phyloP scores from a whole-genome alignment of 2,329 filamentous ascomycete genomes.

The Aspergillus calidoustus region DNA sequence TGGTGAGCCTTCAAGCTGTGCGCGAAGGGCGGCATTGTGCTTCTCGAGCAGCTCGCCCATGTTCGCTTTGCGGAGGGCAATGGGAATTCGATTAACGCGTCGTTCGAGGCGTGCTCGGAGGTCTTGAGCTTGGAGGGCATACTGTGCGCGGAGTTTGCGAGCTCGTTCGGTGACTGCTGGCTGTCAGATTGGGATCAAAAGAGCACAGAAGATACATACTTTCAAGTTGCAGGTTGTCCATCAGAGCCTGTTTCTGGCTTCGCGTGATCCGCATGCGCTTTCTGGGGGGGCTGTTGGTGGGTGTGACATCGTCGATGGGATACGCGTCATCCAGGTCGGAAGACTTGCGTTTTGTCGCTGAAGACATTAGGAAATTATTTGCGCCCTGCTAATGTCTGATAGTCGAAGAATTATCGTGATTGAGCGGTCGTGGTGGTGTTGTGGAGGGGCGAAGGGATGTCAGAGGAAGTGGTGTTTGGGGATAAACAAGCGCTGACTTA shows the following conservation, averaged over 20 bases:
- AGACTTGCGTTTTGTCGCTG: slow-evolving; percentile 47
- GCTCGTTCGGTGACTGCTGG: slow-evolving; percentile 79
- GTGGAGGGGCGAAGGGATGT: slow-evolving; percentile 22
- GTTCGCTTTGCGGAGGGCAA: slow-evolving; percentile 74
- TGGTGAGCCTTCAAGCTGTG: slow-evolving; percentile 36
- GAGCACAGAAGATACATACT: slow-evolving; percentile 57
- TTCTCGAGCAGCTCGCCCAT: slow-evolving; percentile 78
- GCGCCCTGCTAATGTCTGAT: neutral
- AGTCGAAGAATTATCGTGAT: slow-evolving; percentile 9
- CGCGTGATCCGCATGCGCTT: slow-evolving; percentile 67
- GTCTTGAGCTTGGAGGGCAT: slow-evolving; percentile 83
- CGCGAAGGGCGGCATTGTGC: slow-evolving; percentile 38
- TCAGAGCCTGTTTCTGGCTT: slow-evolving; percentile 80
- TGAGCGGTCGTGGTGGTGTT: slow-evolving; percentile 22
- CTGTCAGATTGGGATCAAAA: slow-evolving; percentile 22
- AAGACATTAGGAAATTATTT: slow-evolving; percentile 38
- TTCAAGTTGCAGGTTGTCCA: slow-evolving; percentile 89
- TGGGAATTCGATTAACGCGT: slow-evolving; percentile 89
- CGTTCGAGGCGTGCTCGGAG: slow-evolving; percentile 86
- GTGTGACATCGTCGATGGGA: slow-evolving; percentile 52
- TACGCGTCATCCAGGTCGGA: slow-evolving; percentile 38
- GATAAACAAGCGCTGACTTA: slow-evolving; percentile 50
- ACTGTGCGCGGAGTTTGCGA: slow-evolving; percentile 84
- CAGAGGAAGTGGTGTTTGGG: neutral
- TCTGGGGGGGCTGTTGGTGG: slow-evolving; percentile 63